These are phyloP conservation scores for Lasiosphaeris hirsuta DNA, from an alignment of 495 filamentous ascomycete genomes.

Conservation along the genomic window DNA sequence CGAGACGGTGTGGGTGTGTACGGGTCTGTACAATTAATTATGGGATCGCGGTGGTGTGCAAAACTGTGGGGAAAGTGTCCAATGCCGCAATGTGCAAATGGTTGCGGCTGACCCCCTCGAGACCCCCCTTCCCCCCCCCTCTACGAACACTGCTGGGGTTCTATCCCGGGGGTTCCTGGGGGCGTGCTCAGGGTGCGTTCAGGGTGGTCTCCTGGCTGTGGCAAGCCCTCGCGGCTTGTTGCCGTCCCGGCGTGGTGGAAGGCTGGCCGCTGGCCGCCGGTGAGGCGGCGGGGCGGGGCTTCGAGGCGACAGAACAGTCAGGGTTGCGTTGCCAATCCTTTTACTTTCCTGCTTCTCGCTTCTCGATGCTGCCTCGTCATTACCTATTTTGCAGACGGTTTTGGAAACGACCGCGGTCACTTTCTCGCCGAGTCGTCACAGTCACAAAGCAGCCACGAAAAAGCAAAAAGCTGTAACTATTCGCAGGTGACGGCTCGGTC, in stretches of 20 bases:
- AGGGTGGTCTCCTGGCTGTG: background rate
- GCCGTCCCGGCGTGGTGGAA: constrained; percentile 2
- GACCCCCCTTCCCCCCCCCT: background rate
- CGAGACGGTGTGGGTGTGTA: background rate
- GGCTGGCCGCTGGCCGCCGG: background rate
- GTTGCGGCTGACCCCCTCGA: background rate
- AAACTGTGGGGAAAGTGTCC: background rate
- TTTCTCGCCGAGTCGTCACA: no score
- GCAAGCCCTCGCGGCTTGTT: background rate
- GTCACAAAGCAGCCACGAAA: no score
- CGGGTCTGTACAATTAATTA: constrained; percentile 1
- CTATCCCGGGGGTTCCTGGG: background rate
- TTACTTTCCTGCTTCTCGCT: no score
- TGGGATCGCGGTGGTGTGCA: background rate
- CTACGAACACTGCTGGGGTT: background rate
- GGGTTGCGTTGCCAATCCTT: background rate
- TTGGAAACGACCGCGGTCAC: no score
- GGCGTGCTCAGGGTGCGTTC: background rate
- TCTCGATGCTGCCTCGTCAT: no score
- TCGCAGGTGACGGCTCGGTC: no score
- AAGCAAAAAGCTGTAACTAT: no score
- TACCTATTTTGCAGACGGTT: no score
- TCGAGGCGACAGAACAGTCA: background rate
- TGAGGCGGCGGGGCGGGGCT: constrained; percentile 3
- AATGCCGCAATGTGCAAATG: background rate